Evolutionary conservation across 108 stramenopile genomes (phyloP).

Genomic region (Tribonema minus): DNA sequence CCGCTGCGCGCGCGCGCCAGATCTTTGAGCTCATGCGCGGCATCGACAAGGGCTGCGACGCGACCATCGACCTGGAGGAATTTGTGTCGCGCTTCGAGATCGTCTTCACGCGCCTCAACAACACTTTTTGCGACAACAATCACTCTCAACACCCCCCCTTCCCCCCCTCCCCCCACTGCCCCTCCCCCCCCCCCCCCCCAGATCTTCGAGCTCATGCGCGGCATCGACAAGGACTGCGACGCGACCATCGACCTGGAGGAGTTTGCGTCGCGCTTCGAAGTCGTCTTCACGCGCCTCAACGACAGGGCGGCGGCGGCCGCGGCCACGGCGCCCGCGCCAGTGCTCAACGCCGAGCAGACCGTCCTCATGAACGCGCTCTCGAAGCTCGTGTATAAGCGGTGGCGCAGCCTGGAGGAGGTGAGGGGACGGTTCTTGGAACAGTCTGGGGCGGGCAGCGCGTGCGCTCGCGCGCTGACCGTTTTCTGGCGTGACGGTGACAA

Average conservation of each 20-base stretch:
- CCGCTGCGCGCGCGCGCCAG: no score
- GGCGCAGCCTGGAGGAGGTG: slow-evolving; percentile 3
- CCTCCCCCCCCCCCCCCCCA: background rate
- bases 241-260: slow-evolving; percentile 54
- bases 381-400: background rate
- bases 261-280: slow-evolving; percentile 50
- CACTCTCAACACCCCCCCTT: background rate
- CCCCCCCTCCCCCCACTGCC: background rate
- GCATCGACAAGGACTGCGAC: slow-evolving; percentile 58
- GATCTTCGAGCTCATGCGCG: slow-evolving; percentile 61
- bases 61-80: slow-evolving; percentile 51
- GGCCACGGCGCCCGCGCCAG: background rate
- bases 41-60: slow-evolving; percentile 55
- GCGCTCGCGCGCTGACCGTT: no score
- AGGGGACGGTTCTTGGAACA: no score
- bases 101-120: slow-evolving; percentile 45
- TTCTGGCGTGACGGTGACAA: no score
- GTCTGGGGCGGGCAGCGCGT: no score
- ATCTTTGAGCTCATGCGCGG: slow-evolving; percentile 59
- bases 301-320: background rate
- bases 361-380: background rate
- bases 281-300: slow-evolving; percentile 51
- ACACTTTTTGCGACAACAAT: no score
- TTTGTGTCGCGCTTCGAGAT: slow-evolving; percentile 50
- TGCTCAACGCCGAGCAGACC: background rate